phyloP scores from a whole-genome alignment of 495 filamentous ascomycete species.

The Penicillium paxilli region DNA sequence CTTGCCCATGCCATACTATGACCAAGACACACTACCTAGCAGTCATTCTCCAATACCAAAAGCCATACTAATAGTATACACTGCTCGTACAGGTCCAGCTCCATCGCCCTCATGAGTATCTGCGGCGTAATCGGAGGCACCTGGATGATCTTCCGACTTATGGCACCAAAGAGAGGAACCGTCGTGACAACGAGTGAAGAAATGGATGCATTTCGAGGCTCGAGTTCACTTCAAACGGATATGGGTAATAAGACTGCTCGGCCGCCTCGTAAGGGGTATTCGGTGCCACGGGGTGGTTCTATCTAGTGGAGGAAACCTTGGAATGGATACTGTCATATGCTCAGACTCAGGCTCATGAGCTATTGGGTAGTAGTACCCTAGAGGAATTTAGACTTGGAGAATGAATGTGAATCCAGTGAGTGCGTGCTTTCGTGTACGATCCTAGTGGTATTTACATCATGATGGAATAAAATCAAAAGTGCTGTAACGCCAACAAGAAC shows the following conservation, averaged over 20 bases:
- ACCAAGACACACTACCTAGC: too few species aligned
- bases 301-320: neutral
- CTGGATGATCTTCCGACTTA: conserved; percentile 12
- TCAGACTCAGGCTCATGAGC: too few species aligned
- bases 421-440: too few species aligned
- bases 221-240: conserved; percentile 6
- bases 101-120: conserved; percentile 17
- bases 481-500: too few species aligned
- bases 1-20: too few species aligned
- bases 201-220: conserved; percentile 8
- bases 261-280: conserved; percentile 1
- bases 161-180: conserved; percentile 10
- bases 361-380: too few species aligned
- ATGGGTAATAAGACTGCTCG: conserved; percentile 6
- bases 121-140: conserved; percentile 20
- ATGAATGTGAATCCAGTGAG: too few species aligned
- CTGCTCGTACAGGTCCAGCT: conserved; percentile 9
- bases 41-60: too few species aligned
- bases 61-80: neutral
- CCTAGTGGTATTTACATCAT: neutral
- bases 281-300: neutral
- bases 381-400: too few species aligned
- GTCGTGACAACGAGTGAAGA: conserved; percentile 12
- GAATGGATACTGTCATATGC: neutral
- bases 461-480: neutral